These are phyloP conservation scores for Bolboschoenus planiculmis DNA, from an alignment of 176 grass and related monocot species.

Conservation along the genomic window DNA sequence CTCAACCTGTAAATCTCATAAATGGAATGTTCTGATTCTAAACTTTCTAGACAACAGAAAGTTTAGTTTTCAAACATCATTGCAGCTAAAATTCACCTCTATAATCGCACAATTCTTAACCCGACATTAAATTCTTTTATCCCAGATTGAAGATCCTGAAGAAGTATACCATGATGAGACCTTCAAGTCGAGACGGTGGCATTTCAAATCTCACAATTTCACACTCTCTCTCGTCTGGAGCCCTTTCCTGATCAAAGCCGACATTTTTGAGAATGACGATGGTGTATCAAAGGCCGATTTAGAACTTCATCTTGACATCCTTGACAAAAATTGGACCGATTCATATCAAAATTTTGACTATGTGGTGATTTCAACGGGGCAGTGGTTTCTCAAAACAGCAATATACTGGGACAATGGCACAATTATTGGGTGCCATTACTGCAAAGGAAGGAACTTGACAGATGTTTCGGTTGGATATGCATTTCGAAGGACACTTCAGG, in stretches of 20 bases:
- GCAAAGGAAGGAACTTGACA: slow-evolving; percentile 48
- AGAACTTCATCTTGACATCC: slow-evolving; percentile 49
- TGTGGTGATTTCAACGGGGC: slow-evolving; percentile 64
- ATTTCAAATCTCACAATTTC: slow-evolving; percentile 63
- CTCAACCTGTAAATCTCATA: background rate
- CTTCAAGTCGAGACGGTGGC: slow-evolving; percentile 70
- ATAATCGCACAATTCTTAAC: background rate
- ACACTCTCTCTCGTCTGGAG: slow-evolving; percentile 76
- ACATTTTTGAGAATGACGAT: slow-evolving; percentile 78
- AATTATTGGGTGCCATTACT: slow-evolving; percentile 60
- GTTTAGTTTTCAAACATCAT: background rate
- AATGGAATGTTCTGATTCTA: background rate
- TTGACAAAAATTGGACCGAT: slow-evolving; percentile 55
- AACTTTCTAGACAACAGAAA: background rate
- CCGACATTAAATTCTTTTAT: slow-evolving; percentile 2
- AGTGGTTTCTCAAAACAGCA: slow-evolving; percentile 81
- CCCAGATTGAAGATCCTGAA: slow-evolving; percentile 74
- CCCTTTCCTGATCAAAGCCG: slow-evolving; percentile 58
- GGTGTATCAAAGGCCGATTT: slow-evolving; percentile 59
- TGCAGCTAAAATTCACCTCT: background rate
- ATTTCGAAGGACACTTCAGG: slow-evolving; percentile 37
- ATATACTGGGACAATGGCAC: slow-evolving; percentile 55
- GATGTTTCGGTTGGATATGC: slow-evolving; percentile 35
- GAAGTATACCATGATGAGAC: slow-evolving; percentile 59
- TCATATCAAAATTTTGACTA: slow-evolving; percentile 68